A percentile compares a stretch with the other conserved stretches of the same genome.
These are phyloP conservation scores for Mucor circinelloides DNA, from an alignment of 371 early-diverging fungal species.

Conservation along the genomic window DNA sequence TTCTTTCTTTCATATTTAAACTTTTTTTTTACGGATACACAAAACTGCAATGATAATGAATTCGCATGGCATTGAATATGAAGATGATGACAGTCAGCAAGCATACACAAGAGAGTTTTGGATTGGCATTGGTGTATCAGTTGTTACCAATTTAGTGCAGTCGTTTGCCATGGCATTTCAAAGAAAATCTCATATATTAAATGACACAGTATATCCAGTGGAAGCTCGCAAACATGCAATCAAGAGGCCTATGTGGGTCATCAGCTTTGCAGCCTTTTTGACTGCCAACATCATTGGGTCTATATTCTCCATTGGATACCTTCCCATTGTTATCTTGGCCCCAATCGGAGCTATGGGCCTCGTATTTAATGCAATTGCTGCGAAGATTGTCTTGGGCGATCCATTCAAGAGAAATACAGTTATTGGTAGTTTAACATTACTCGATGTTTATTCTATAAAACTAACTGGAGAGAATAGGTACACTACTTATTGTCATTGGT, in stretches of 20 bases:
- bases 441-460: neutral
- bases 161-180: slow-evolving; percentile 77
- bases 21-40: slow-evolving; percentile 1
- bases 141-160: slow-evolving; percentile 46
- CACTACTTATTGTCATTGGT: slow-evolving; percentile 70
- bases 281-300: slow-evolving; percentile 74
- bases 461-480: slow-evolving; percentile 42
- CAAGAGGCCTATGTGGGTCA: slow-evolving; percentile 41
- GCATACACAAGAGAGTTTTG: slow-evolving; percentile 34
- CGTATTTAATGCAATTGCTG: slow-evolving; percentile 80
- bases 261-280: slow-evolving; percentile 63
- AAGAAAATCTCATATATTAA: slow-evolving; percentile 66
- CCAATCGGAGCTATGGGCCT: slow-evolving; percentile 80
- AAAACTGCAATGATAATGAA: neutral
- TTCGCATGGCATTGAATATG: slow-evolving; percentile 3
- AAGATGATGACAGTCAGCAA: neutral
- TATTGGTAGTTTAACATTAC: slow-evolving; percentile 38
- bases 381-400: slow-evolving; percentile 67
- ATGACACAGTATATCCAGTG: slow-evolving; percentile 56
- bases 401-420: slow-evolving; percentile 65
- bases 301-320: slow-evolving; percentile 74
- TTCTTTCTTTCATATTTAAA: slow-evolving; percentile 4
- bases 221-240: slow-evolving; percentile 55
- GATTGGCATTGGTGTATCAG: slow-evolving; percentile 46
- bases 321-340: slow-evolving; percentile 84